These are phyloP conservation scores for Penicillium brevicompactum DNA, from an alignment of 2,329 filamentous ascomycete genomes.

Conservation along the genomic window DNA sequence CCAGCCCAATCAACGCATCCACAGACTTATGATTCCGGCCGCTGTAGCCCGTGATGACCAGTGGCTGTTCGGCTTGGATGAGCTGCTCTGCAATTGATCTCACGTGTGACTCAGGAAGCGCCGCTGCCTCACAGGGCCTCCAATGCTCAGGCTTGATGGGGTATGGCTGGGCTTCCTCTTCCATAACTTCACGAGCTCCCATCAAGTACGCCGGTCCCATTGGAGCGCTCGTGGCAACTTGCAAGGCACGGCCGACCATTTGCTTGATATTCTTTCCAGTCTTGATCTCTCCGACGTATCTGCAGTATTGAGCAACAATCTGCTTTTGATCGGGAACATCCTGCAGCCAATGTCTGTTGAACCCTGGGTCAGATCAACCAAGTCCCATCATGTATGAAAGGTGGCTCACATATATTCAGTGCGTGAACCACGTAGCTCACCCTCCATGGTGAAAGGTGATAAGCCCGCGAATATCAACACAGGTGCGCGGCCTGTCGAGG, in stretches of 20 bases:
- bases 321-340: conserved; percentile 80
- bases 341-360: conserved; percentile 76
- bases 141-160: conserved; percentile 68
- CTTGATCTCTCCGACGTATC: conserved; percentile 81
- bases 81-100: conserved; percentile 47
- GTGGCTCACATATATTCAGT: conserved; percentile 62
- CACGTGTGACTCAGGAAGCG: conserved; percentile 53
- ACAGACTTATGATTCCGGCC: conserved; percentile 50
- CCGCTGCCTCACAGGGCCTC: conserved; percentile 70
- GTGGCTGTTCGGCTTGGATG: conserved; percentile 49
- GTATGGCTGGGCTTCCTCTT: conserved; percentile 78
- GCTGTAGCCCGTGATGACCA: conserved; percentile 55
- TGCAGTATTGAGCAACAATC: conserved; percentile 82
- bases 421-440: conserved; percentile 73
- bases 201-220: conserved; percentile 78
- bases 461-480: conserved; percentile 78
- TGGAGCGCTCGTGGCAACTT: conserved; percentile 77
- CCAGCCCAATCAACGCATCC: conserved; percentile 48
- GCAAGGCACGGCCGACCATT: conserved; percentile 80
- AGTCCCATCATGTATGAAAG: not conserved
- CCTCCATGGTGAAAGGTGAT: conserved; percentile 75
- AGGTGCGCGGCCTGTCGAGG: conserved; percentile 71
- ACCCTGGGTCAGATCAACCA: not conserved
- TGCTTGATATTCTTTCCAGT: conserved; percentile 85
- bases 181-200: conserved; percentile 79